These are phyloP conservation scores for Nicotiana rustica DNA, from an alignment of 305 asterid genomes.

Conservation along the genomic window DNA sequence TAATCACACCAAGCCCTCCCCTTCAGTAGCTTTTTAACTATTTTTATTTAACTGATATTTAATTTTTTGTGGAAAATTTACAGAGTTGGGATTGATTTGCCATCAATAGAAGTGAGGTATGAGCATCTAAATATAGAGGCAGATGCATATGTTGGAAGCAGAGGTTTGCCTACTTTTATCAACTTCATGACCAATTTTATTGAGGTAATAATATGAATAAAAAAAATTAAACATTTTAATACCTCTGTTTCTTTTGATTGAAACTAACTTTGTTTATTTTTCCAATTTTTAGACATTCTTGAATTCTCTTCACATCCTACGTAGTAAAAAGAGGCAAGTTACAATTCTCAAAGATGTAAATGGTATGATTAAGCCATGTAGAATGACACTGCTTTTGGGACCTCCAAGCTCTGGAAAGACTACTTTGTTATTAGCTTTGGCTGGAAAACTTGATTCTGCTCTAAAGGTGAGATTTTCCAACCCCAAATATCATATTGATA, in stretches of 20 bases:
- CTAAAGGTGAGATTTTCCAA: constrained; percentile 43
- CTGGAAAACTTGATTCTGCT: constrained; percentile 55
- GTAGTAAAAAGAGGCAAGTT: constrained; percentile 51
- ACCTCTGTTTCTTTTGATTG: not conserved
- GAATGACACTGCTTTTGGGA: constrained; percentile 63
- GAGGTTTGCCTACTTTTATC: constrained; percentile 63
- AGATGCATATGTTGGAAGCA: constrained; percentile 59
- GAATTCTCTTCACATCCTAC: constrained; percentile 46
- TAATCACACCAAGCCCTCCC: too few species aligned
- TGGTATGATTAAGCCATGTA: constrained; percentile 58
- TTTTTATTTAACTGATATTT: not conserved
- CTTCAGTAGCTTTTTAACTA: not conserved
- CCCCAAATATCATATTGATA: not conserved
- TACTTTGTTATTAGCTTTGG: constrained; percentile 57
- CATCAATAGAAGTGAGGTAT: constrained; percentile 69
- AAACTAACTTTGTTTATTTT: constrained; percentile 14
- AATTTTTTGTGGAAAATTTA: not conserved
- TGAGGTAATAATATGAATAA: constrained; percentile 49
- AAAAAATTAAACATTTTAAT: not conserved
- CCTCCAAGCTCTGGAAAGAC: constrained; percentile 72
- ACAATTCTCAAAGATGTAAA: constrained; percentile 52
- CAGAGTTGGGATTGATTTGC: constrained; percentile 74
- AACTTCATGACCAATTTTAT: constrained; percentile 58
- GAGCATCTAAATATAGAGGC: constrained; percentile 61
- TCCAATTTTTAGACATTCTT: constrained; percentile 42